Conservation (phyloP, 352 stramenopile genomes). For the Phytophthora kernoviae region DNA sequence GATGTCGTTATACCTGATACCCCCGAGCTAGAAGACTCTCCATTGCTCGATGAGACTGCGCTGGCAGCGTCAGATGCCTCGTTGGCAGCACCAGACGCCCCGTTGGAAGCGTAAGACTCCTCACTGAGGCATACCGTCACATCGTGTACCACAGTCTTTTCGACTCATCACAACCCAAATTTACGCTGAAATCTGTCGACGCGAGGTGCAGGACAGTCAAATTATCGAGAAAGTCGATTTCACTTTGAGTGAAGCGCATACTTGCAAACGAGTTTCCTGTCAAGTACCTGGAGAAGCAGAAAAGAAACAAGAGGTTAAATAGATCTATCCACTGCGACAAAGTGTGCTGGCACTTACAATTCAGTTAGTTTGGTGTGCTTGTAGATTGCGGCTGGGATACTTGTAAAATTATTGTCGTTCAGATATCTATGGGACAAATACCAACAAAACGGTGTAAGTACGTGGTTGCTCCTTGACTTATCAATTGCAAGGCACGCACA, state of each 20-base stretch:
- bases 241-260: conserved; percentile 40
- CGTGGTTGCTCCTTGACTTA: background rate
- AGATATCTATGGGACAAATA: conserved; percentile 28
- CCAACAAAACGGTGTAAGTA: background rate
- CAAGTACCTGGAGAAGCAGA: conserved; percentile 26
- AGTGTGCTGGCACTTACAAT: conserved; percentile 26
- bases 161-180: conserved; percentile 26
- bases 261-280: conserved; percentile 39
- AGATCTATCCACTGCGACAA: background rate
- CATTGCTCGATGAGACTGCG: conserved; percentile 12
- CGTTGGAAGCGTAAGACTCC: too few species aligned
- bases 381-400: conserved; percentile 53
- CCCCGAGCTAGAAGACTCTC: conserved; percentile 3
- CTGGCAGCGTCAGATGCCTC: too few species aligned
- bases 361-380: conserved; percentile 42
- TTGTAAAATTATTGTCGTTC: conserved; percentile 53
- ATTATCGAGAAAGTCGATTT: conserved; percentile 33
- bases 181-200: conserved; percentile 32
- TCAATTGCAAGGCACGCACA: conserved; percentile 22
- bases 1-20: conserved; percentile 13
- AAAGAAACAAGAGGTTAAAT: background rate
- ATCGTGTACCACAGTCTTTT: conserved; percentile 30
- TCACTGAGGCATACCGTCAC: conserved; percentile 27
- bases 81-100: too few species aligned
- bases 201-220: conserved; percentile 35